Evolutionary conservation across 176 grass and related monocot species (phyloP).

Genomic region (Phyllostachys edulis): DNA sequence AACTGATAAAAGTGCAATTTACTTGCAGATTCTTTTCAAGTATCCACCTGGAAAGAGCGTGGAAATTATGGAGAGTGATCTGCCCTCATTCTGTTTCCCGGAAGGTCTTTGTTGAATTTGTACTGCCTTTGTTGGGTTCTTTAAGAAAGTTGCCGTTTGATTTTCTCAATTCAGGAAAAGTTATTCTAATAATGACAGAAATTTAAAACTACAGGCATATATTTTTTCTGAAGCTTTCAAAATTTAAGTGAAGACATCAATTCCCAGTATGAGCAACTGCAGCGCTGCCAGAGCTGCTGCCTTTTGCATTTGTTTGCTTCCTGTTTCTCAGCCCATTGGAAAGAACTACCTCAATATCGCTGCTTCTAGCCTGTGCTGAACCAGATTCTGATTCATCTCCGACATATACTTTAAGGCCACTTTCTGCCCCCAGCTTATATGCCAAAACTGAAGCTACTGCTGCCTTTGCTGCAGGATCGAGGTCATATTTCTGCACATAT

Average conservation of each 20-base stretch:
- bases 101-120: slow-evolving; percentile 38
- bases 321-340: slow-evolving; percentile 72
- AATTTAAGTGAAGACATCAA: not conserved
- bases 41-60: slow-evolving; percentile 85
- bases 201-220: not conserved
- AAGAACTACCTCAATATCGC: slow-evolving; percentile 47
- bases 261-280: too few species aligned
- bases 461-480: slow-evolving; percentile 90
- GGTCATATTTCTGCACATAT: slow-evolving; percentile 85
- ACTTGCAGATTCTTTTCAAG: slow-evolving; percentile 93
- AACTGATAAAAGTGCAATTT: slow-evolving; percentile 18
- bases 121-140: slow-evolving; percentile 7
- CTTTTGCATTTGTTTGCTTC: slow-evolving; percentile 53
- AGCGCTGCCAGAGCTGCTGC: slow-evolving; percentile 40
- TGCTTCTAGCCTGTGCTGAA: slow-evolving; percentile 50
- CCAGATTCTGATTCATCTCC: slow-evolving; percentile 55
- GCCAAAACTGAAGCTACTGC: slow-evolving; percentile 72
- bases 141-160: not conserved
- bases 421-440: slow-evolving; percentile 81
- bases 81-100: slow-evolving; percentile 96
- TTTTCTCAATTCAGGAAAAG: not conserved
- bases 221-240: not conserved
- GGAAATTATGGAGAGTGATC: slow-evolving; percentile 72
- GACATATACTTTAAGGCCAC: slow-evolving; percentile 67
- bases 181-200: not conserved